phyloP scores from a whole-genome alignment of 192 early-diverging fungal species.

The Coemansia sp. region DNA sequence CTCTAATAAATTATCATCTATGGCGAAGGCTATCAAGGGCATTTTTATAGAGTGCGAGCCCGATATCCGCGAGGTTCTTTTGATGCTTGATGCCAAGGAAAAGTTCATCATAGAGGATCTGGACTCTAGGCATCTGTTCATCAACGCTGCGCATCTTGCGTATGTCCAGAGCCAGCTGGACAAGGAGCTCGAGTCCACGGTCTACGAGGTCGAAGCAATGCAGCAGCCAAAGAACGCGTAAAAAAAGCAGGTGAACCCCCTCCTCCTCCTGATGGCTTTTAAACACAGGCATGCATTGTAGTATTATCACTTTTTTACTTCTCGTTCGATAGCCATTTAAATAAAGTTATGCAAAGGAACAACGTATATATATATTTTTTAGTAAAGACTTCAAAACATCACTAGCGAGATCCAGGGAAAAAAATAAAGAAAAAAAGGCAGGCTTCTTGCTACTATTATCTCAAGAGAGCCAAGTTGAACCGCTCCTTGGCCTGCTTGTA shows the following conservation, averaged over 20 bases:
- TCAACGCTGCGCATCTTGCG: slow-evolving; percentile 60
- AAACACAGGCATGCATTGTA: background rate
- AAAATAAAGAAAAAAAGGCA: too few relatives aligned
- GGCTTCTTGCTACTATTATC: slow-evolving; percentile 36
- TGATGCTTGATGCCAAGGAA: slow-evolving; percentile 64
- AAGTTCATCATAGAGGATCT: slow-evolving; percentile 81
- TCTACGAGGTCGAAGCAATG: slow-evolving; percentile 57
- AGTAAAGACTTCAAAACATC: too few relatives aligned
- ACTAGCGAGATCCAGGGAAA: too few relatives aligned
- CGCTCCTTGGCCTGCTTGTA: slow-evolving; percentile 77
- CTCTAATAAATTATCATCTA: too few relatives aligned
- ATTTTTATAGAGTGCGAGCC: slow-evolving; percentile 69
- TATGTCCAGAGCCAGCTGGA: slow-evolving; percentile 63
- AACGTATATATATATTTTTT: too few relatives aligned
- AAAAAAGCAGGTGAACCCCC: too few relatives aligned
- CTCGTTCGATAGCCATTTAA: too few relatives aligned
- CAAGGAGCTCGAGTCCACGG: slow-evolving; percentile 70
- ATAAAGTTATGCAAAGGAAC: too few relatives aligned
- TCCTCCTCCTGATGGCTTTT: too few relatives aligned
- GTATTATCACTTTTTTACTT: too few relatives aligned
- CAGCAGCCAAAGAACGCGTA: slow-evolving; percentile 1
- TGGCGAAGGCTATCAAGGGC: slow-evolving; percentile 50
- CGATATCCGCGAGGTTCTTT: slow-evolving; percentile 72
- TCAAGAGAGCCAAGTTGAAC: slow-evolving; percentile 63
- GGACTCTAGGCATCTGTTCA: slow-evolving; percentile 78